Evolutionary conservation across 2,329 filamentous ascomycete genomes (phyloP), one percentile per base, ranked within the genome.

Genomic region (Macrophomina tecta): DNA sequence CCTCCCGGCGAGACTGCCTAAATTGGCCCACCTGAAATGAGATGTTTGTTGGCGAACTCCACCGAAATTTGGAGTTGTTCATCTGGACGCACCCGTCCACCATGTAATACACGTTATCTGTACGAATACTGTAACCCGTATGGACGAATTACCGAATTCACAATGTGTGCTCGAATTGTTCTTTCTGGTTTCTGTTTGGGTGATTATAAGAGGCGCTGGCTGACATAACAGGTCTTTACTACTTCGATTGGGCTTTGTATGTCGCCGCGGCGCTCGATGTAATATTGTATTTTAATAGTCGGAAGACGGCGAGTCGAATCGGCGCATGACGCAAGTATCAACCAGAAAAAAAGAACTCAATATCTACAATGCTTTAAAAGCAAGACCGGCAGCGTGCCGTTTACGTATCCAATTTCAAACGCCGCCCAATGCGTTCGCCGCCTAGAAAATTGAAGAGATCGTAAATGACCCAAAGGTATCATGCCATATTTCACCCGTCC

Each of bases 51-150:
- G 14, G 36, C 23, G 28, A 52, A n/a, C 49, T 52, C 49, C 28
- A 52, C 23, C 12, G 11, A 34, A n/a, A 45, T 30, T 52, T 52
- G 49, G 49, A 52, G 28, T 16, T 16, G 5, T 14, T 8, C 49
- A 28, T 3, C 49, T 34, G 49, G 49, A 34, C 28, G 11, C 14
- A 32, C 34, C 34, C 7, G 30, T 52, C 49, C 30, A 52, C 28
- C 49, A 52, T 52, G 49, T 52, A 52, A 52, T 34, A 52, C 49
- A 52, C 14, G 49, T 52, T 52, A 52, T 52, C 49, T 52, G 49
- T 52, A 52, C 49, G 49, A 52, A 52, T 36, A 52, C 14, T 52
- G 49, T 52, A 52, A 32, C 49, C 23, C 49, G 49, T 52, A 52
- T 52, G 49, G 49, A 52, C 48, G 48, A 51, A 51, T 28, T 30